Evolutionary conservation across 345 rosid species (phyloP), one percentile per base, ranked within the genome.

Genomic region (Moricandia arvensis): DNA sequence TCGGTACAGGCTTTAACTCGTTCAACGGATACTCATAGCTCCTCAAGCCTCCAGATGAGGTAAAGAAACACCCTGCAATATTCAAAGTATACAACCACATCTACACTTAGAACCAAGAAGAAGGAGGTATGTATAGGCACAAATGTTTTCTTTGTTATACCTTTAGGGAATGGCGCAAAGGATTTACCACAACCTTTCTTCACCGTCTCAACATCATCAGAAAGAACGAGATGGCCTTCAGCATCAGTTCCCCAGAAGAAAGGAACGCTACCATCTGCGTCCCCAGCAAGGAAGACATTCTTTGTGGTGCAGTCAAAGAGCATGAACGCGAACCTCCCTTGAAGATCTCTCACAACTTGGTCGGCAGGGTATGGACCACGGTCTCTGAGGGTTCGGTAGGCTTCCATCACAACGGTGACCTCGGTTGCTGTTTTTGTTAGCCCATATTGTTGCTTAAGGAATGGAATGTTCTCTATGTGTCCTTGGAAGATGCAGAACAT

Each of bases 361-460:
- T 91, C 97, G 0, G 91, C 90, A 61, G 98, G 90, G 69, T 96
- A 96, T 16, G 98, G 98, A 69, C 99, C 96, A 60, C 99, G 90
- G 68, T 96, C 99, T 72, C 98, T 86, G 24, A 93, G 96, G 35
- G 97, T 86, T 81, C 97, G 85, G 66, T 86, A 96, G 15, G 99
- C 96, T 83, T 96, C 99, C 15, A 93, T 86, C 66, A 96, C 79
- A 59, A 96, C 87, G 49, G 87, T 88, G 72, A 85, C 99, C 82
- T 93, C 99, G 13, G 92, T 93, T 30, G 97, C 93, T 7, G 95
- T 79, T 82, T 93, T 96, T 79, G 73, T 88, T 24, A 96, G 79
- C 65, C 97, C 99, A 80, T 96, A 96, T 70, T 91, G 99, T 75
- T 96, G 99, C 85, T 89, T 96, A 54, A 93, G 95, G 57, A 78